Base-by-base conservation (phyloP, 495 filamentous ascomycete genomes). In the Penicillium bialowiezense region DNA sequence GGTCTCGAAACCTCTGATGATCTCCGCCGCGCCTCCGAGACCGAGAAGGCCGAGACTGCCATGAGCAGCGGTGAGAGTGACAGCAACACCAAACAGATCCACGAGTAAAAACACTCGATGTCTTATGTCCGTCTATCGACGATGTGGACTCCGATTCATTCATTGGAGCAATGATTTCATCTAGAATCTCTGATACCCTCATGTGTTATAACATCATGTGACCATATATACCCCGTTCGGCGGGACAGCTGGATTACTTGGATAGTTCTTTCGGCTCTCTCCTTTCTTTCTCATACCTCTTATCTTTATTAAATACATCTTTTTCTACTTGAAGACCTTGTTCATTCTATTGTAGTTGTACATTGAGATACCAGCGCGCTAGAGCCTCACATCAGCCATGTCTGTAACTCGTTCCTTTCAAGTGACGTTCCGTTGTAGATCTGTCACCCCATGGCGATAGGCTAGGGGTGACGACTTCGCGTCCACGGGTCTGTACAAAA, bases 11-110 rank as follows among this genome's bases (percentile, higher is more conserved):
- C 37, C 3, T 24, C 44, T 7, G 58, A 59, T 18, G 58, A 59
- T 14, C 52, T 58, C 48, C 42, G 29, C 14, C 15, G 44, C 47
- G 17, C 45, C 24, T 34, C 51, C 14, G 62, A 52, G 7, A 20
- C 48, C 10, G 60, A 68, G 54, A 70, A 70, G 61, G 55, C 41
- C 3, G 65, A 70, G 57, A 55, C 56, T 21, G 67, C 48, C 31
- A 44, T 58, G 54, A 69, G 63, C 65, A 56, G 62, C 37, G 46
- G 53, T 41, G 52, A 62, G 31, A 55, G 52, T 48, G 50, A 63
- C 8, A 50, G 54, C 31, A 32, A 32, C 29, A 8, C 23, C 23
- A 26, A 26, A 26, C 23, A 68, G 59, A 28, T 52, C 39, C 34
- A 31, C 28, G 57, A 63, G 6, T 63, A 60, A 52, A 47, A 29